Evolutionary conservation across 1,284 basidiomycete species (phyloP).

Genomic region (Fomitopsis schrenkii): DNA sequence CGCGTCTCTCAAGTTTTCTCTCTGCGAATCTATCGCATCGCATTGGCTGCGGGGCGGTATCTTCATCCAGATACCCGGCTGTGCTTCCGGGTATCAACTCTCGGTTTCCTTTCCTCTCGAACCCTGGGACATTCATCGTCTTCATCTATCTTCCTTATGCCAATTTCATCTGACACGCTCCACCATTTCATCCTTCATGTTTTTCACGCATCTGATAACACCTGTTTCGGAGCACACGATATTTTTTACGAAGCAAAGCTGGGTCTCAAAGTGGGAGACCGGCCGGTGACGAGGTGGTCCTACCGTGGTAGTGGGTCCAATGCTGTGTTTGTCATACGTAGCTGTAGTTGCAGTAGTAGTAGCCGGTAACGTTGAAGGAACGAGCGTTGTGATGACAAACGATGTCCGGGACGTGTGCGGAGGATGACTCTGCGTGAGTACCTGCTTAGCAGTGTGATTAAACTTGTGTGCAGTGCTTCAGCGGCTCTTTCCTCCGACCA

Average conservation of each 20-base stretch:
- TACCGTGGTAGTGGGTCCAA: not conserved
- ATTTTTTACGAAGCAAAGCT: constrained; percentile 3
- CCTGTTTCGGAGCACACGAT: not conserved
- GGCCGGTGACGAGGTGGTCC: not conserved
- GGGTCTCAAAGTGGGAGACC: not conserved
- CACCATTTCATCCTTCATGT: not conserved
- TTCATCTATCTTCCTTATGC: not conserved
- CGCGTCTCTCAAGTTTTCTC: not conserved
- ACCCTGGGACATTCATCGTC: not conserved
- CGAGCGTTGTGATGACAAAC: not conserved
- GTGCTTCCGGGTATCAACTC: not conserved
- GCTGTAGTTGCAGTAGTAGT: not conserved
- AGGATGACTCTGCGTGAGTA: not conserved
- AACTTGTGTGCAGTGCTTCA: not conserved
- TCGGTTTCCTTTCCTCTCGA: not conserved
- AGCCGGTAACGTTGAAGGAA: not conserved
- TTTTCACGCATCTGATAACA: constrained; percentile 1
- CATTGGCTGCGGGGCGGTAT: not conserved
- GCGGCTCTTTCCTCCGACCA: not conserved
- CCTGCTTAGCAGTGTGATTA: not conserved
- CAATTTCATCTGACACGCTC: not conserved
- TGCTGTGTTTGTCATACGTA: not conserved
- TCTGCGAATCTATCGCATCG: not conserved
- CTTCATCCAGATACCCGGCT: not conserved
- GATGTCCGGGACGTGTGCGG: not conserved